Evolutionary conservation across 2,329 filamentous ascomycete species (phyloP).

Genomic region (Pyricularia sp.): DNA sequence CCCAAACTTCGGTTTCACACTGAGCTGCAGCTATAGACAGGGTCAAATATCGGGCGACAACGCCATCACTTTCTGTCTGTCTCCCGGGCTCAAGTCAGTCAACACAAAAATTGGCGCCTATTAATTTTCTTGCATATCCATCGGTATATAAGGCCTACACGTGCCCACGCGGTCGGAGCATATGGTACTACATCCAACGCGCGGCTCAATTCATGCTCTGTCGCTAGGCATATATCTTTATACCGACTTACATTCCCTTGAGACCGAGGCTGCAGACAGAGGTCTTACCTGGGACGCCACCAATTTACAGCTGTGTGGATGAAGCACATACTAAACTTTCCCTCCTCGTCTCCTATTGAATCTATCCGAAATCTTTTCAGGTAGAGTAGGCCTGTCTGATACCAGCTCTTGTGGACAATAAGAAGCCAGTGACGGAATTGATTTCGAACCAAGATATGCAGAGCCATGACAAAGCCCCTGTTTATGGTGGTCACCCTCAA

Average conservation of each 20-base stretch:
- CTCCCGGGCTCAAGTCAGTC: background rate
- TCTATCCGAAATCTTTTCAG: background rate
- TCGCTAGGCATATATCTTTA: background rate
- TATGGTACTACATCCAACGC: background rate
- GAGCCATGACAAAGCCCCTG: background rate
- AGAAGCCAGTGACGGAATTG: background rate
- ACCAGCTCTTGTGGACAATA: background rate
- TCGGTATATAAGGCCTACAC: background rate
- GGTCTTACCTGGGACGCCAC: background rate
- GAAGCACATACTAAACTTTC: background rate
- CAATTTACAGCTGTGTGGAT: background rate
- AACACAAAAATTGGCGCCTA: background rate
- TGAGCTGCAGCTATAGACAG: background rate
- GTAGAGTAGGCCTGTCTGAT: background rate
- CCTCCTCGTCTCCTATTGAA: background rate
- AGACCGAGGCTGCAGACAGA: background rate
- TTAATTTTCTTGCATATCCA: background rate
- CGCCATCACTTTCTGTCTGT: background rate
- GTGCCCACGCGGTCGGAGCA: background rate
- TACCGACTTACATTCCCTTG: background rate
- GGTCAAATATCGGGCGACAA: background rate
- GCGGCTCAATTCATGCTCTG: background rate
- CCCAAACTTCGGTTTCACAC: background rate
- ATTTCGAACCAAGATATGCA: background rate
- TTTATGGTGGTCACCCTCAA: background rate